These are phyloP conservation scores for Penicillium steckii DNA, from an alignment of 495 filamentous ascomycete genomes.

Conservation along the genomic window DNA sequence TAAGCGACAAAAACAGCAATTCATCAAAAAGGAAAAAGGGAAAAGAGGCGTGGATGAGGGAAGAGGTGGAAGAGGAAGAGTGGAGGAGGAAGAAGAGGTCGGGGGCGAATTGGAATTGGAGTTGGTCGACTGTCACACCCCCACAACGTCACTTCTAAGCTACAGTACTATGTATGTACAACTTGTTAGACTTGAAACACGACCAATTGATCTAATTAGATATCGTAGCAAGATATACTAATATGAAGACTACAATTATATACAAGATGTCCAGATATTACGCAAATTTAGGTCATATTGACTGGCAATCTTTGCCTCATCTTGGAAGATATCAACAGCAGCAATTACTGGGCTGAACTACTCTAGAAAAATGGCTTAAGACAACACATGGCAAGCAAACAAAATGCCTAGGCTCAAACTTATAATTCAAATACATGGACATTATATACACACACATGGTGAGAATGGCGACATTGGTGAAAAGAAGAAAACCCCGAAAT, in stretches of 20 bases:
- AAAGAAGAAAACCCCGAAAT: slow-evolving; percentile 5
- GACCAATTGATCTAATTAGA: not conserved
- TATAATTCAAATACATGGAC: slow-evolving; percentile 19
- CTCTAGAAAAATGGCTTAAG: not conserved
- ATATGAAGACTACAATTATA: too few species aligned
- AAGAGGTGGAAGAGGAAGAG: not conserved
- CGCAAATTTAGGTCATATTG: too few species aligned
- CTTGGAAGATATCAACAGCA: too few species aligned
- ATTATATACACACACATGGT: slow-evolving; percentile 29
- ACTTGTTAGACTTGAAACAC: too few species aligned
- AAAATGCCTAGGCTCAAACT: slow-evolving; percentile 1
- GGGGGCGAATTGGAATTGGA: slow-evolving; percentile 6
- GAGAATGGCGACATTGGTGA: slow-evolving; percentile 5
- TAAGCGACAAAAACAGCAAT: slow-evolving; percentile 1
- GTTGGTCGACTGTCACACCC: not conserved
- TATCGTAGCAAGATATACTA: too few species aligned
- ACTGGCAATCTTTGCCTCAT: too few species aligned
- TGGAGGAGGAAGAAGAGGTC: not conserved
- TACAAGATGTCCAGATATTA: too few species aligned
- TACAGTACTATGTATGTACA: too few species aligned
- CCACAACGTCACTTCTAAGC: not conserved
- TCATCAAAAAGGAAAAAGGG: slow-evolving; percentile 8
- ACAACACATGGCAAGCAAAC: not conserved
- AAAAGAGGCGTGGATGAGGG: too few species aligned
- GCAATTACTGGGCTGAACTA: too few species aligned